These are phyloP conservation scores for Paramecium biaurelia DNA, from an alignment of 73 alveolate species.

Conservation along the genomic window DNA sequence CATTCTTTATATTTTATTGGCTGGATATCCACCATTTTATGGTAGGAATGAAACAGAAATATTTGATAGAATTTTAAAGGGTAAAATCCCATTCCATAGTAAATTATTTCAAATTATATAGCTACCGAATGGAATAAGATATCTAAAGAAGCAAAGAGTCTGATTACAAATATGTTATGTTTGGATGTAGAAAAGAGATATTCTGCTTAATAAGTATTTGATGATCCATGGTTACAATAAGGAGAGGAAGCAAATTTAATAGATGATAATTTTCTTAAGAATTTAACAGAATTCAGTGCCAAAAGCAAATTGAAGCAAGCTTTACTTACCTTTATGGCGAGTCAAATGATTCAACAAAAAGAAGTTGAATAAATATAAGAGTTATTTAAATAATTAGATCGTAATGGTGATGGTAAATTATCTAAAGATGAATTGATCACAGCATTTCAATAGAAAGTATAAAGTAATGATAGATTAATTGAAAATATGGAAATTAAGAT, in stretches of 20 bases:
- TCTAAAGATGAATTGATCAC: background rate
- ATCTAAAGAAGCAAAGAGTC: slow-evolving; percentile 71
- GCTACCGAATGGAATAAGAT: slow-evolving; percentile 66
- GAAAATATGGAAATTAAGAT: slow-evolving; percentile 27
- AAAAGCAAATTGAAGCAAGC: slow-evolving; percentile 39
- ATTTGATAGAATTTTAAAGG: slow-evolving; percentile 69
- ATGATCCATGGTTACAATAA: slow-evolving; percentile 49
- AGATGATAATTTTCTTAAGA: background rate
- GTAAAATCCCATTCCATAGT: slow-evolving; percentile 65
- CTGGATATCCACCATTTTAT: slow-evolving; percentile 82
- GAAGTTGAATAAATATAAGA: slow-evolving; percentile 15
- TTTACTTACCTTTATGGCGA: slow-evolving; percentile 31
- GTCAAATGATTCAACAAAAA: slow-evolving; percentile 23
- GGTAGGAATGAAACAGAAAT: slow-evolving; percentile 77
- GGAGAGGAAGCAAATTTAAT: slow-evolving; percentile 9
- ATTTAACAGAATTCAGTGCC: slow-evolving; percentile 52
- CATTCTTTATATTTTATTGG: slow-evolving; percentile 76
- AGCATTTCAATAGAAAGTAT: slow-evolving; percentile 3
- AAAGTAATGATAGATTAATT: background rate
- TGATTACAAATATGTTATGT: slow-evolving; percentile 61
- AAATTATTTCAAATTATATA: background rate
- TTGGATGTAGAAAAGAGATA: slow-evolving; percentile 57
- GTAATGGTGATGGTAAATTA: slow-evolving; percentile 55
- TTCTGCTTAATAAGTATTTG: slow-evolving; percentile 37
- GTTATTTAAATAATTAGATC: slow-evolving; percentile 16